These are phyloP conservation scores for Alternaria burnsii DNA, from an alignment of 2,329 filamentous ascomycete genomes.

Conservation along the genomic window DNA sequence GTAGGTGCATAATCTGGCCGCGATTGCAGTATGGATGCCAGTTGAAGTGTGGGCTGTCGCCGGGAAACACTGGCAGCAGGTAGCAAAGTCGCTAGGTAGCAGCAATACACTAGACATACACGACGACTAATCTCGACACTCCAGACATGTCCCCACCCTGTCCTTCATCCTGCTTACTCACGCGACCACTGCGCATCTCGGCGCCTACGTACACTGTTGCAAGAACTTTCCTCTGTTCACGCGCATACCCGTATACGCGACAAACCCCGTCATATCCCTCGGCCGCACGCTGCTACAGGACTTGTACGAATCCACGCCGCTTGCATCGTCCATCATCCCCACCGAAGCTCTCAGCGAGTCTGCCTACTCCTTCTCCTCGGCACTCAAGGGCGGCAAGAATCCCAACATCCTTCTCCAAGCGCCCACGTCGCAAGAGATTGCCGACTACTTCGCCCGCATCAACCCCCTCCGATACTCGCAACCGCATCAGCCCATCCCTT, in stretches of 20 bases:
- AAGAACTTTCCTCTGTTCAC: conserved; percentile 93
- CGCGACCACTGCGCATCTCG: conserved; percentile 88
- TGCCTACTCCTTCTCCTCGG: conserved; percentile 60
- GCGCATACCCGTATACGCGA: conserved; percentile 93
- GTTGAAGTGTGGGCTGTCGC: neutral
- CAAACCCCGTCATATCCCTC: conserved; percentile 89
- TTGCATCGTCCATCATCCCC: conserved; percentile 86
- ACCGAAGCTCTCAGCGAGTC: conserved; percentile 75
- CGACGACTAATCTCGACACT: conserved; percentile 28
- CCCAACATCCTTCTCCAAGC: conserved; percentile 68
- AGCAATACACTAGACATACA: conserved; percentile 14
- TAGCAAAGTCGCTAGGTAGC: conserved; percentile 14
- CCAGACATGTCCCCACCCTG: conserved; percentile 85
- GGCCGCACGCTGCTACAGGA: conserved; percentile 91
- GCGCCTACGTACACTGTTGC: conserved; percentile 95
- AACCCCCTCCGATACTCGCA: conserved; percentile 96
- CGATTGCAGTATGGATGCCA: conserved; percentile 13
- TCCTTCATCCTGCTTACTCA: conserved; percentile 95
- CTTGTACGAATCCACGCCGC: conserved; percentile 86
- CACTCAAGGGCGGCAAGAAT: conserved; percentile 56
- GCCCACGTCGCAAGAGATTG: conserved; percentile 87
- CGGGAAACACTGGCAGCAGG: neutral
- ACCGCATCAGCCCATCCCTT: conserved; percentile 87
- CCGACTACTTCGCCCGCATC: conserved; percentile 88
- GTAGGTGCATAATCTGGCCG: conserved; percentile 57